phyloP scores from a whole-genome alignment of 2,329 filamentous ascomycete species.

The Aspergillus ruber region DNA sequence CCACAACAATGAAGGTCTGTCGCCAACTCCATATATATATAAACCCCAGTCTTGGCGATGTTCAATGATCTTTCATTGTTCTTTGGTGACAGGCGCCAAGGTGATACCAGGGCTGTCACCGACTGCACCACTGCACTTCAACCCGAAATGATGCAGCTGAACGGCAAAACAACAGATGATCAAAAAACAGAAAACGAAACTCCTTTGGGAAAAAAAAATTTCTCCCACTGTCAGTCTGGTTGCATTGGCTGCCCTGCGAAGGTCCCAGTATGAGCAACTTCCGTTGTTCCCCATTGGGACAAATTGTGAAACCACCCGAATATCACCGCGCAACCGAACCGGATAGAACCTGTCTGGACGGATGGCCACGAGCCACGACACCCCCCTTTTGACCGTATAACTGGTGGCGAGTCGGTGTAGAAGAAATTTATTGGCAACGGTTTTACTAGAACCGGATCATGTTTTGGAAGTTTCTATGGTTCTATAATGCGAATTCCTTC shows the following conservation, averaged over 20 bases:
- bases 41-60: not conserved
- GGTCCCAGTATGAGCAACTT: not conserved
- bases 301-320: constrained; percentile 18
- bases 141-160: constrained; percentile 7
- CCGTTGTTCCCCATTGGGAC: constrained; percentile 10
- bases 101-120: constrained; percentile 16
- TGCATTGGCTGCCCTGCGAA: no score
- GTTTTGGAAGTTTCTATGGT: not conserved
- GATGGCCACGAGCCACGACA: not conserved
- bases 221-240: no score
- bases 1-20: not conserved
- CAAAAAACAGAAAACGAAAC: not conserved
- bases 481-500: not conserved
- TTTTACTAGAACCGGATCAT: not conserved
- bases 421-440: not conserved
- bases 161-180: constrained; percentile 3
- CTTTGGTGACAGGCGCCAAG: constrained; percentile 6
- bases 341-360: not conserved
- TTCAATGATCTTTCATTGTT: not conserved
- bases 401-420: constrained; percentile 10
- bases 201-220: not conserved
- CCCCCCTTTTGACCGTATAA: no score
- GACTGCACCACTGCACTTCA: constrained; percentile 9
- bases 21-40: not conserved
- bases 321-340: constrained; percentile 11